phyloP scores from a whole-genome alignment of 148 eudicot genomes.

The Pharnaceum exiguum region DNA sequence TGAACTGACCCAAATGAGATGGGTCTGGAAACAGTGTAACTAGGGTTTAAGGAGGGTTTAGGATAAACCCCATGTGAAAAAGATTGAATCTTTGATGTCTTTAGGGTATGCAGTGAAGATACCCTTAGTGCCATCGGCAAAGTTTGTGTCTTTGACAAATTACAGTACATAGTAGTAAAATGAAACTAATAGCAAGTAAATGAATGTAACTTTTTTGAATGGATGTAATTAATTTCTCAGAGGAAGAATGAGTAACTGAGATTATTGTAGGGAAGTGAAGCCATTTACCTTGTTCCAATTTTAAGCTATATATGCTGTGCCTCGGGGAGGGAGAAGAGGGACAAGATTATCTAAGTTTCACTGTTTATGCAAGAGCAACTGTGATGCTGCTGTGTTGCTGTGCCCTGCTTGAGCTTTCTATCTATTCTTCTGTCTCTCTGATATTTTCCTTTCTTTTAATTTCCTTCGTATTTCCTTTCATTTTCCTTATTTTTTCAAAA shows the following conservation, averaged over 20 bases:
- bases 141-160: conserved; percentile 52
- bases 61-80: conserved; percentile 31
- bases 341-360: no score
- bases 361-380: no score
- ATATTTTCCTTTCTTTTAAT: no score
- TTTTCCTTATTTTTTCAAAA: no score
- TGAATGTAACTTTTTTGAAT: background rate
- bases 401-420: no score
- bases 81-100: conserved; percentile 32
- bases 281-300: no score
- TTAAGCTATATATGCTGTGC: no score
- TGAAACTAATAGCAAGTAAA: background rate
- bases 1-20: conserved; percentile 7
- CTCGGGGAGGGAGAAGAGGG: no score
- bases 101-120: conserved; percentile 35
- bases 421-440: no score
- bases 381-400: no score
- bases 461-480: no score
- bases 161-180: conserved; percentile 37
- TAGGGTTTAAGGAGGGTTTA: conserved; percentile 36
- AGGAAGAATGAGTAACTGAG: background rate
- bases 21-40: background rate
- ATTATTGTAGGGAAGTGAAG: no score
- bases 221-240: background rate
- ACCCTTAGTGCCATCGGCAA: conserved; percentile 52